These are phyloP conservation scores for Babesia bovis DNA, from an alignment of 169 alveolate genomes.

Conservation along the genomic window DNA sequence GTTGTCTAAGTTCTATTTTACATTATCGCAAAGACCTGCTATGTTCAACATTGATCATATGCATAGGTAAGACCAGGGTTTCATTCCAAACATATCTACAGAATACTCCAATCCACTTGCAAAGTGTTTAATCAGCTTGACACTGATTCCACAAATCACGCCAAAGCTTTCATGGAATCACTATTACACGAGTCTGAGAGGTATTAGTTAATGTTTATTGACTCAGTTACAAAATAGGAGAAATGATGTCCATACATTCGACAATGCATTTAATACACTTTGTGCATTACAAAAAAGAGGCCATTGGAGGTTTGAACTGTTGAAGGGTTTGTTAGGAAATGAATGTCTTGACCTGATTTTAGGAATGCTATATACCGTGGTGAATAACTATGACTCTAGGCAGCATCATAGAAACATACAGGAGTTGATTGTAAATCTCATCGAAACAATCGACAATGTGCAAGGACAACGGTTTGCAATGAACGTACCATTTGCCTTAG, in stretches of 20 bases:
- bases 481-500: background rate
- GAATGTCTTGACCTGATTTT: background rate
- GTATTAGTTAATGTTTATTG: background rate
- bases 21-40: constrained; percentile 30
- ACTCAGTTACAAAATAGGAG: background rate
- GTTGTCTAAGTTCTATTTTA: background rate
- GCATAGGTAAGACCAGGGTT: constrained; percentile 23
- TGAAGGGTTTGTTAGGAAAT: constrained; percentile 1
- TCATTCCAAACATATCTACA: background rate
- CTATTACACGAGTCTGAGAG: constrained; percentile 45
- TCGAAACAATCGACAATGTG: background rate
- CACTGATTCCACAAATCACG: background rate
- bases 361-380: constrained; percentile 15
- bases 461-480: background rate
- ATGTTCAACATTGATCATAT: constrained; percentile 36
- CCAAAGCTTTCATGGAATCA: background rate
- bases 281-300: background rate
- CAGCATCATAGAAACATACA: background rate
- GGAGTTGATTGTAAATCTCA: background rate
- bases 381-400: constrained; percentile 7
- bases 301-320: constrained; percentile 8
- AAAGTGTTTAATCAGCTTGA: background rate
- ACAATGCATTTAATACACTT: background rate
- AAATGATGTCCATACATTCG: constrained; percentile 14
- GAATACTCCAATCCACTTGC: constrained; percentile 26